Evolutionary conservation across 2,329 filamentous ascomycete genomes (phyloP), one percentile per base, ranked within the genome.

Genomic region (Shiraia sp.): DNA sequence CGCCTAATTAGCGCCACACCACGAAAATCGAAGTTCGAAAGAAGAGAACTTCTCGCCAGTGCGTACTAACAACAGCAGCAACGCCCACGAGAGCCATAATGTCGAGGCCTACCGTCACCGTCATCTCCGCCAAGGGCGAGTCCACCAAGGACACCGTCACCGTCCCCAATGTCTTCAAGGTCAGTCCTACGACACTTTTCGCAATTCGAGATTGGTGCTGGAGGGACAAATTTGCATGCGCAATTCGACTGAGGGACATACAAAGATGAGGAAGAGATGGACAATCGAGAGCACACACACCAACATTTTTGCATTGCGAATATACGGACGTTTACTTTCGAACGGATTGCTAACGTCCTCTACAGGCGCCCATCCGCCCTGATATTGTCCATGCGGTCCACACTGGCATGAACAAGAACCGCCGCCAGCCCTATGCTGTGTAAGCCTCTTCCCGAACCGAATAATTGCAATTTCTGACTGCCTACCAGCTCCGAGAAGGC

Each of bases 371-470:
- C 67, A 97, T 99, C 83, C 92, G 93, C 76, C 88, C 91, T 71
- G 93, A 99, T 80, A 96, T 99, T 75, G 93, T 99, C 74, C 92
- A 97, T 85, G 87, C 91, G 77, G 85, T 97, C 71, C 93, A 99
- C 87, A 95, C 90, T 71, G 93, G 93, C 72, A 95, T 99, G 83
- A 92, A 92, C 75, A 99, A 99, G 90, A 99, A 99, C 87, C 96
- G 95, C 87, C 88, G 93, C 76, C 93, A 99, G 81, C 91, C 93
- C 67, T 99, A 99, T 78, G 85, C 93, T 72, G 93, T 99, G 83
- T 96, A 90, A 61, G 61, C 48, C 36, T 43, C 32, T 17, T 36
- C 27, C 26, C 41, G 24, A 36, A 30, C 32, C 23, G 17, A 19
- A 30, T 29, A 27, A 45, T 36, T 6, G 23, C 25, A 14, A 23